phyloP scores from a whole-genome alignment of 2,329 filamentous ascomycete genomes.

The Orbilia javanica region DNA sequence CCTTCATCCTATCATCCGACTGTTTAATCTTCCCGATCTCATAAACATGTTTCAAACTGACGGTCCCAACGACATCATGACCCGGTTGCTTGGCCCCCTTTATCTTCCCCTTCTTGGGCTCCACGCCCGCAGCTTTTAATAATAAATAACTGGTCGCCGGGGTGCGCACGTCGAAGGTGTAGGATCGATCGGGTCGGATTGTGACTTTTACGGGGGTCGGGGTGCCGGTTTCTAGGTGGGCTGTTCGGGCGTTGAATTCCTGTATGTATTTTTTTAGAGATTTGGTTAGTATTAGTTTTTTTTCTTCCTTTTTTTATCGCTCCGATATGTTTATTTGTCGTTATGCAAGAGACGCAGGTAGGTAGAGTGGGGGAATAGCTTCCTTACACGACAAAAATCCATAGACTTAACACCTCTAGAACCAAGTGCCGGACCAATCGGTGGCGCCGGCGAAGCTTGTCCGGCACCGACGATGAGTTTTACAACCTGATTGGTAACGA shows the following conservation, averaged over 20 bases:
- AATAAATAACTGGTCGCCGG: constrained; percentile 93
- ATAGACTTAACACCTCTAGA: constrained; percentile 99
- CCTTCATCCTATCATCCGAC: constrained; percentile 77
- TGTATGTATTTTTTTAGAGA: constrained; percentile 64
- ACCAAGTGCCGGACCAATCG: constrained; percentile 94
- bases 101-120: constrained; percentile 79
- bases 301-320: background rate
- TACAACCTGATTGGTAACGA: constrained; percentile 79
- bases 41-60: constrained; percentile 95
- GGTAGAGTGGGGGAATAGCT: background rate
- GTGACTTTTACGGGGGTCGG: constrained; percentile 91
- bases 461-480: constrained; percentile 98
- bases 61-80: constrained; percentile 77
- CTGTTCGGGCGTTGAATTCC: constrained; percentile 97
- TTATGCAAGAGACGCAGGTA: no score
- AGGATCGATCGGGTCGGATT: constrained; percentile 91
- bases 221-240: constrained; percentile 83
- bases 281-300: background rate
- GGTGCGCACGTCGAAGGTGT: constrained; percentile 92
- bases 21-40: constrained; percentile 98
- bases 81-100: constrained; percentile 80
- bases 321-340: no score
- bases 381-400: constrained; percentile 94
- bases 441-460: constrained; percentile 92
- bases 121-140: constrained; percentile 82